These are phyloP conservation scores for Endocarpon pusillum DNA, from an alignment of 495 filamentous ascomycete genomes.

Conservation along the genomic window DNA sequence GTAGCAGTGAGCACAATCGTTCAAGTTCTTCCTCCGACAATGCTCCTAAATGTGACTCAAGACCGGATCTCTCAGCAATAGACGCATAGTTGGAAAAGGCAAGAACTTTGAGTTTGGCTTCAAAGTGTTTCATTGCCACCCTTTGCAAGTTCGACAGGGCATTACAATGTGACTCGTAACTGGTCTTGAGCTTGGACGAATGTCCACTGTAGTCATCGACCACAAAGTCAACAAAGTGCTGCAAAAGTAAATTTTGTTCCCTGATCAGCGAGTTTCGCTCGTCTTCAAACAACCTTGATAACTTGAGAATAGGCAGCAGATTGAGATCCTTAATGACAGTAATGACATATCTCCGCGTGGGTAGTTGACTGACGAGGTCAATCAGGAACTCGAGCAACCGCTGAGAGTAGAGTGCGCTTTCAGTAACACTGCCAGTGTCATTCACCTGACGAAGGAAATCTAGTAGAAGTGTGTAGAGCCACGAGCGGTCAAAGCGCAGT, in stretches of 20 bases:
- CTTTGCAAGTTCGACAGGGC: constrained; percentile 67
- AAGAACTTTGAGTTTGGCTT: constrained; percentile 75
- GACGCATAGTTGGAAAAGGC: constrained; percentile 85
- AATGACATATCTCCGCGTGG: constrained; percentile 87
- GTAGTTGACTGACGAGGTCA: constrained; percentile 83
- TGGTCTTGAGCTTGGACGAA: constrained; percentile 50
- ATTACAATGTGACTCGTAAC: constrained; percentile 64
- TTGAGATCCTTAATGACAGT: constrained; percentile 82
- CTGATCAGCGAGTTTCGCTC: constrained; percentile 62
- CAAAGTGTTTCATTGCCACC: constrained; percentile 65
- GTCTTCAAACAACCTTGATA: constrained; percentile 62
- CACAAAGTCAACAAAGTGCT: constrained; percentile 74
- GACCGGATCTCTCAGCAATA: constrained; percentile 60
- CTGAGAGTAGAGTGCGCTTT: constrained; percentile 73
- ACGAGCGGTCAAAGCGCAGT: constrained; percentile 80
- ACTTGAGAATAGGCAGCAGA: constrained; percentile 58
- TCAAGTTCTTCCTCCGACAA: constrained; percentile 58
- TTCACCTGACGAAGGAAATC: constrained; percentile 69
- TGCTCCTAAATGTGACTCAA: constrained; percentile 56
- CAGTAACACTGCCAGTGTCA: constrained; percentile 29
- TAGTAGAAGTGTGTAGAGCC: constrained; percentile 75
- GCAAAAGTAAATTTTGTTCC: constrained; percentile 61
- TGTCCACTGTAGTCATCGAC: constrained; percentile 82
- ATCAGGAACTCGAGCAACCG: constrained; percentile 80
- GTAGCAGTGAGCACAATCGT: constrained; percentile 51